phyloP scores from a whole-genome alignment of 2,329 filamentous ascomycete genomes.

The Talaromyces sp. region DNA sequence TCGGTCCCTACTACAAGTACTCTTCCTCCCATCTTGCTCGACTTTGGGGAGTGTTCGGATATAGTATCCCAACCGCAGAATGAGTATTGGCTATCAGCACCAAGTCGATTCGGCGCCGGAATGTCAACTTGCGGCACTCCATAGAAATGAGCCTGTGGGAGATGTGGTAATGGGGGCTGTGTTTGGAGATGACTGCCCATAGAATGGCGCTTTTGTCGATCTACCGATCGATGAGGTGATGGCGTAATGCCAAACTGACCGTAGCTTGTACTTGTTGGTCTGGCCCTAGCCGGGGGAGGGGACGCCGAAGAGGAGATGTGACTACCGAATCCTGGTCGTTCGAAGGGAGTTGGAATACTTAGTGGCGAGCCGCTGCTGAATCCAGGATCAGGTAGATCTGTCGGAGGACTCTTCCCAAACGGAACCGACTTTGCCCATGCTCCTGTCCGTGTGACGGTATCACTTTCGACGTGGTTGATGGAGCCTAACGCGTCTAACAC shows the following conservation, averaged over 20 bases:
- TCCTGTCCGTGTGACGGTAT: slow-evolving; percentile 39
- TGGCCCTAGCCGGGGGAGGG: slow-evolving; percentile 39
- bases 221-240: slow-evolving; percentile 38
- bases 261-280: slow-evolving; percentile 41
- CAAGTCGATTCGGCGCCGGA: slow-evolving; percentile 32
- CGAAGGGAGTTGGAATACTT: slow-evolving; percentile 39
- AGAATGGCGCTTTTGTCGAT: slow-evolving; percentile 41
- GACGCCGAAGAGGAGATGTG: slow-evolving; percentile 45
- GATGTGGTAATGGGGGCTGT: slow-evolving; percentile 63
- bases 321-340: slow-evolving; percentile 39
- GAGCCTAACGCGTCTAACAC: slow-evolving; percentile 41
- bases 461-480: slow-evolving; percentile 33
- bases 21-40: slow-evolving; percentile 49
- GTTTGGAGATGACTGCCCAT: slow-evolving; percentile 37
- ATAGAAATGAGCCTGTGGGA: slow-evolving; percentile 76
- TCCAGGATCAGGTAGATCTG: slow-evolving; percentile 36
- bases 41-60: slow-evolving; percentile 46
- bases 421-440: slow-evolving; percentile 49
- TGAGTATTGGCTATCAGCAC: slow-evolving; percentile 60
- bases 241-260: slow-evolving; percentile 38
- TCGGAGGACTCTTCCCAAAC: slow-evolving; percentile 46
- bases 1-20: slow-evolving; percentile 78
- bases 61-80: slow-evolving; percentile 80
- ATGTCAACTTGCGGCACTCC: slow-evolving; percentile 70
- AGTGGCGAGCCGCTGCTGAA: slow-evolving; percentile 41